A percentile compares a stretch with the other conserved stretches of the same genome.
These are phyloP conservation scores for Vitis hybrid DNA, from an alignment of 177 flowering plant genomes.

Conservation along the genomic window DNA sequence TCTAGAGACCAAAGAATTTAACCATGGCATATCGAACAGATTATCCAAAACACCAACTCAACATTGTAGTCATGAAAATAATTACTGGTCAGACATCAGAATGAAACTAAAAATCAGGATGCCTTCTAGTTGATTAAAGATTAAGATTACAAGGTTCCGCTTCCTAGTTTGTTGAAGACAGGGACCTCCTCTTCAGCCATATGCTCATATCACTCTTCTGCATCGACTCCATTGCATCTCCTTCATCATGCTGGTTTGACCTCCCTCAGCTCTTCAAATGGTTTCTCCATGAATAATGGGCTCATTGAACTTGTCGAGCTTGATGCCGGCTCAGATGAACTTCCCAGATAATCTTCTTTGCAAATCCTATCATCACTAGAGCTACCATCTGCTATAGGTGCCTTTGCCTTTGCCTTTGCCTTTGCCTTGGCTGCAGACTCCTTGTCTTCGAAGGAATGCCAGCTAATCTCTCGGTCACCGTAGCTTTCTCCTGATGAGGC, in stretches of 20 bases:
- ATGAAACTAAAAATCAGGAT: no score
- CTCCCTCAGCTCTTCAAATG: slow-evolving; percentile 2
- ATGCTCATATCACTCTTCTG: slow-evolving; percentile 14
- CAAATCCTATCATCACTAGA: slow-evolving; percentile 16
- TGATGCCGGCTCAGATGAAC: slow-evolving; percentile 19
- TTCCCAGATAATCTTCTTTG: neutral
- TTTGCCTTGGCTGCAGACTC: slow-evolving; percentile 7
- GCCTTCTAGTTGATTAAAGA: neutral
- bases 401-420: slow-evolving; percentile 19
- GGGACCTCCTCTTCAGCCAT: slow-evolving; percentile 30
- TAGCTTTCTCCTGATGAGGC: slow-evolving; percentile 37
- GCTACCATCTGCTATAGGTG: slow-evolving; percentile 10
- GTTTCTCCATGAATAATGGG: slow-evolving; percentile 22
- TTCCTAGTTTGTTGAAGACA: slow-evolving; percentile 37
- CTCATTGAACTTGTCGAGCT: slow-evolving; percentile 20
- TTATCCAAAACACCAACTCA: no score
- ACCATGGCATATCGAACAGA: no score
- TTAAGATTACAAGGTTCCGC: neutral
- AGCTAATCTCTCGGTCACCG: slow-evolving; percentile 21
- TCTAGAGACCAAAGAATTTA: no score
- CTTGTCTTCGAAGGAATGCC: slow-evolving; percentile 11
- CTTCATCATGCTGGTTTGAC: slow-evolving; percentile 5
- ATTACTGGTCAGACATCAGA: no score
- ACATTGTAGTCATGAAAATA: no score
- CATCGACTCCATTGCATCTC: slow-evolving; percentile 10